Base-by-base conservation (phyloP, 2,329 filamentous ascomycete genomes). In the Talaromyces sp. region DNA sequence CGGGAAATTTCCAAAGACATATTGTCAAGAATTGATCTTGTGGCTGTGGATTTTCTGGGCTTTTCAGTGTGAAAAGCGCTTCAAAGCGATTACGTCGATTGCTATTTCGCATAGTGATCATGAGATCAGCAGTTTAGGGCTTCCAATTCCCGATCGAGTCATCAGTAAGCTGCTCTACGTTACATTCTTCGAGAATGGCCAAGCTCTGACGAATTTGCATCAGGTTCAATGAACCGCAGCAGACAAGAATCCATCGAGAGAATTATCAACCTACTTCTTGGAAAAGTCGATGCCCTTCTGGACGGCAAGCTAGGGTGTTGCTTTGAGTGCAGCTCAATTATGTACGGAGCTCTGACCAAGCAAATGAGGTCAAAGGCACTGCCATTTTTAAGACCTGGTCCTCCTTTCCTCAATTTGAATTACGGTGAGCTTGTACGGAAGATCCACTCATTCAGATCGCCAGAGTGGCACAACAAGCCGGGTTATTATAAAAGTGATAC, bases 41-140 rank as follows among this genome's bases (percentile, higher is more conserved):
- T 58, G 62, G 58, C 9, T 64, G n/a, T 64, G 1, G 78, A 76
- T 21, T 79, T 83, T 52, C 1, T 63, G 39, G 42, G 18, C 39
- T 59, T 57, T 65, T 16, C n/a, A 12, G 18, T 37, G 28, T 14
- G n/a, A 35, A 9, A 11, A 7, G 2, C 14, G 18, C 11, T 65
- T 63, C 21, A 21, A 42, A 52, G 1, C 12, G n/a, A n/a, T 28
- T 1, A 63, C 60, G 6, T 42, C 39, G 14, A 52, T n/a, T n/a
- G 48, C 48, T n/a, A 63, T 63, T n/a, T 39, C 44, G 18, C 14
- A 7, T 23, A 52, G 55, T 52, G 18, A 42, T 23, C 35, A 56
- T 21, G 18, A 0, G n/a, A 65, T 65, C 14, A 31, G 12, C 3
- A 46, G 5, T 33, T 14, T 60, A 0, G 63, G 63, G 9, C 61